Base-by-base conservation (phyloP, 148 eudicot species). In the Camellia lanceoleosa region DNA sequence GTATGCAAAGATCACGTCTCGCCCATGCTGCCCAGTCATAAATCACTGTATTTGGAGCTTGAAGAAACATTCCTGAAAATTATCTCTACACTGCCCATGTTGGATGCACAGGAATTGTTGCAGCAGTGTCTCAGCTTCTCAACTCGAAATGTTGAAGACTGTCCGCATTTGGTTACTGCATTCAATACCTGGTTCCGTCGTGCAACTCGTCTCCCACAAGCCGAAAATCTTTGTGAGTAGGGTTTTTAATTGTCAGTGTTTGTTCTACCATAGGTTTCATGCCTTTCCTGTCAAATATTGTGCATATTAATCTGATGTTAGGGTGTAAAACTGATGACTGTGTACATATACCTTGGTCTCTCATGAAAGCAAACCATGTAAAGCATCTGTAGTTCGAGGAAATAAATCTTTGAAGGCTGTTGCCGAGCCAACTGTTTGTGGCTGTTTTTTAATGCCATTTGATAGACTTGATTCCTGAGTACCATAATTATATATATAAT, bases 111-210 rank as follows among this genome's bases (percentile, higher is more conserved):
- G 67, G 95, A 89, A 68, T 84, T 95, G 75, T 67, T 95, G 83
- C 97, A 90, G 80, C 93, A 90, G 75, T 95, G 98, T 82, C 92
- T 95, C 75, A 89, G 92, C 81, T 91, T 95, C 86, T 93, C 98
- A 5, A 90, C 98, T 30, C 89, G 97, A 78, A 93, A 88, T 73
- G 84, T 88, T 16, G 98, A 95, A 8, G 92, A 89, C 77, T 47
- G 6, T 47, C 51, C 7, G 5, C 51, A 47, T 47, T 47, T 47
- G 51, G 51, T 7, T 2, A 5, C 6, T 46, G 97, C 97, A 38
- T 95, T 93, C 75, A 87, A 89, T 78, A 95, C 96, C 78, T 95
- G 98, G 98, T 95, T 95, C 78, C 89, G 90, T 13, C 96, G 97
- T 76, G 92, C 97, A 46, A 90, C 87, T 73, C 83, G 3, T 46